Conservation (phyloP, 345 rosid species). For the Xanthoceras sorbifolium region DNA sequence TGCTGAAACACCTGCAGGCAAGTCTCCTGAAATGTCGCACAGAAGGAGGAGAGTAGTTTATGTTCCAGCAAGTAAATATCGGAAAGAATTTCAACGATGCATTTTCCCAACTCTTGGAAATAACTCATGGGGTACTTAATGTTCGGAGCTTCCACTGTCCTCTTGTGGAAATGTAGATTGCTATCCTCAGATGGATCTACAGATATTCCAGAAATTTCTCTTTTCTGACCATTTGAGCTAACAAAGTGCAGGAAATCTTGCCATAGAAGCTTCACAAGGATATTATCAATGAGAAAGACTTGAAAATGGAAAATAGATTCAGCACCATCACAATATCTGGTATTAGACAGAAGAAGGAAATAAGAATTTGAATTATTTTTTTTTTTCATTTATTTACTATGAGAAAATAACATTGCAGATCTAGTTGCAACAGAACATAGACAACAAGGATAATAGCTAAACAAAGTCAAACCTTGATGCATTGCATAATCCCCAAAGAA, state of each 20-base stretch:
- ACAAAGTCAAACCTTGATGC: slow-evolving; percentile 57
- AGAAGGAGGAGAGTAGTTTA: slow-evolving; percentile 57
- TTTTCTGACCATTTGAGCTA: slow-evolving; percentile 30
- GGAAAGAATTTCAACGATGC: slow-evolving; percentile 76
- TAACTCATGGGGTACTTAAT: slow-evolving; percentile 39
- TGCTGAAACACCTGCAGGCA: slow-evolving; percentile 53
- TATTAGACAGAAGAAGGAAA: slow-evolving; percentile 15
- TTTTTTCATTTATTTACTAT: neutral
- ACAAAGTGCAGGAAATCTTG: slow-evolving; percentile 48
- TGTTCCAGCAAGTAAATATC: slow-evolving; percentile 48
- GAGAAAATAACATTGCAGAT: neutral
- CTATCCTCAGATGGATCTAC: slow-evolving; percentile 29
- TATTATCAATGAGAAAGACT: slow-evolving; percentile 52
- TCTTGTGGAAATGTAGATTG: slow-evolving; percentile 32
- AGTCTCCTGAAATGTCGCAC: slow-evolving; percentile 55
- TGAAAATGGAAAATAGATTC: slow-evolving; percentile 53
- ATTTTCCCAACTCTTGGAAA: slow-evolving; percentile 74
- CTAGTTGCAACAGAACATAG: slow-evolving; percentile 13
- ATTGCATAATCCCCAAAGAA: slow-evolving; percentile 77
- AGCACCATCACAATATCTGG: slow-evolving; percentile 56
- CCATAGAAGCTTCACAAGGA: slow-evolving; percentile 82
- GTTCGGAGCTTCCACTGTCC: slow-evolving; percentile 38
- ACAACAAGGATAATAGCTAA: neutral
- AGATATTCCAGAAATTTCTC: slow-evolving; percentile 29
- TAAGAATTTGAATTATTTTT: slow-evolving; percentile 16